These are phyloP conservation scores for Talaromyces piceae DNA, from an alignment of 2,329 filamentous ascomycete genomes.

Conservation along the genomic window DNA sequence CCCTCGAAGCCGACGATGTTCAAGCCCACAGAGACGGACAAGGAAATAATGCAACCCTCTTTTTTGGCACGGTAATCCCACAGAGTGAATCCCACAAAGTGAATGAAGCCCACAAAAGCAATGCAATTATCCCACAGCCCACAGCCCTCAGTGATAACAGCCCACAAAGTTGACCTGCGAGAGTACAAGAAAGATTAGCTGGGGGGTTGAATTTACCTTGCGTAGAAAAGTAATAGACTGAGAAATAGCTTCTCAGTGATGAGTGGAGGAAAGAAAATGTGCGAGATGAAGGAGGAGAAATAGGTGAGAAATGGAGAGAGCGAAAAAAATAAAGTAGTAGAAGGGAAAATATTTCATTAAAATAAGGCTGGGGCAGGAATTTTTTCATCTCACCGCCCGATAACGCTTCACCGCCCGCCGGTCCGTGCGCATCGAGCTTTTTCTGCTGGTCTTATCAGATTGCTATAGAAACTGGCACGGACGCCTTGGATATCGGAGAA, in stretches of 20 bases:
- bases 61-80: constrained; percentile 34
- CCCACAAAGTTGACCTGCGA: constrained; percentile 13
- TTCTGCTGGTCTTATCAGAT: neutral
- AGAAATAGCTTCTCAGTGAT: neutral
- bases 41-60: constrained; percentile 33
- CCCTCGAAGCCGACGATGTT: constrained; percentile 33
- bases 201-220: constrained; percentile 6
- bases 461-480: no score
- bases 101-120: constrained; percentile 33
- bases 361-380: constrained; percentile 6
- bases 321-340: neutral
- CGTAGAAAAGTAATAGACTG: neutral
- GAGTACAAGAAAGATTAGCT: neutral
- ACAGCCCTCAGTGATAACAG: constrained; percentile 32
- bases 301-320: neutral
- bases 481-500: no score
- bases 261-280: neutral
- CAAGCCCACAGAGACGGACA: constrained; percentile 39
- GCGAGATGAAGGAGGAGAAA: neutral
- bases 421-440: neutral
- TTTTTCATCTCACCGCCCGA: constrained; percentile 11
- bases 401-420: constrained; percentile 8
- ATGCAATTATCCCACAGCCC: constrained; percentile 35
- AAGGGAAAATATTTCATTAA: no score
- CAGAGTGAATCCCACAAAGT: constrained; percentile 28